Conservation (phyloP, 768 basidiomycete species). For the Lactarius tabidus region DNA sequence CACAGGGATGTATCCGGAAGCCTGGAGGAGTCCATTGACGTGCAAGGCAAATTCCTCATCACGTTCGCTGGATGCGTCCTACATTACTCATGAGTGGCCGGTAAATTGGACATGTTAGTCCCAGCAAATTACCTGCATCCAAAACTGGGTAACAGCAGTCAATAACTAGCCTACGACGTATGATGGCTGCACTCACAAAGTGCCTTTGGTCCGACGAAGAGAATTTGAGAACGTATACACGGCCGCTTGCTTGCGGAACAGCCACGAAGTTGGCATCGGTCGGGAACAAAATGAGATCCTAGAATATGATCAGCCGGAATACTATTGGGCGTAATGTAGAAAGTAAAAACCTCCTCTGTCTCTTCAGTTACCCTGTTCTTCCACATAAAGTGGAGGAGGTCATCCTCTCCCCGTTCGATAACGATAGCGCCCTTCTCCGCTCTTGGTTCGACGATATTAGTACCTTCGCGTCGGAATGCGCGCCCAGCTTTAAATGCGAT, state of each 20-base stretch:
- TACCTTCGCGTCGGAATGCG: slow-evolving; percentile 61
- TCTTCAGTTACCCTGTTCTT: slow-evolving; percentile 61
- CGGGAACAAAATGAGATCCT: slow-evolving; percentile 89
- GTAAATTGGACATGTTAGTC: background rate
- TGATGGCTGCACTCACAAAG: slow-evolving; percentile 55
- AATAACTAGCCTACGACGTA: background rate
- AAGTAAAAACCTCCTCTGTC: slow-evolving; percentile 53
- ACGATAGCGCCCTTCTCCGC: slow-evolving; percentile 72
- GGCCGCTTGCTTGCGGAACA: slow-evolving; percentile 63
- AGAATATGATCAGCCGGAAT: slow-evolving; percentile 4
- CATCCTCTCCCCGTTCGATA: slow-evolving; percentile 67
- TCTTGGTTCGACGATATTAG: slow-evolving; percentile 63
- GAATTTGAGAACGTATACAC: slow-evolving; percentile 88
- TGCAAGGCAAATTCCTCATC: slow-evolving; percentile 73
- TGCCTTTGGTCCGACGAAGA: slow-evolving; percentile 84
- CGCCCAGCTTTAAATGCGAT: slow-evolving; percentile 67
- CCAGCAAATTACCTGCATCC: slow-evolving; percentile 65
- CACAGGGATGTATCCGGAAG: slow-evolving; percentile 56
- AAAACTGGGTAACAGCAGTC: slow-evolving; percentile 51
- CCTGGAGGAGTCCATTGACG: slow-evolving; percentile 64
- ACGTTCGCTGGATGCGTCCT: slow-evolving; percentile 65
- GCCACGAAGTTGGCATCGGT: slow-evolving; percentile 78
- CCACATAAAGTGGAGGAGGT: slow-evolving; percentile 75
- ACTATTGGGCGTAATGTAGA: background rate
- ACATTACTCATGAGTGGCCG: slow-evolving; percentile 7